Conservation (phyloP, 495 filamentous ascomycete species). For the Penicillium crystallinum region DNA sequence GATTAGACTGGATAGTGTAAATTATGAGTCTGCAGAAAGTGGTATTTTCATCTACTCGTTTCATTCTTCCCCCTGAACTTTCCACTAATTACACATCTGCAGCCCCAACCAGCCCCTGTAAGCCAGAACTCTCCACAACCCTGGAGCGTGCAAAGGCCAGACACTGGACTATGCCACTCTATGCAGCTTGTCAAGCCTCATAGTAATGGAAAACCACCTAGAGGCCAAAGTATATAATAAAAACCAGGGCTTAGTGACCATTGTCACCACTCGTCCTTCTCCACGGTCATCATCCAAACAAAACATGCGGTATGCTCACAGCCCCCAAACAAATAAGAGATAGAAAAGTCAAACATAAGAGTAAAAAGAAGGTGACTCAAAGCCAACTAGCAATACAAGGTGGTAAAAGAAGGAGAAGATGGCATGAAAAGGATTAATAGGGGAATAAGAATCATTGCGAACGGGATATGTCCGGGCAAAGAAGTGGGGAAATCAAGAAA, state of each 20-base stretch:
- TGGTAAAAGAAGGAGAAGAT: slow-evolving; percentile 27
- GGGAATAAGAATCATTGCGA: slow-evolving; percentile 18
- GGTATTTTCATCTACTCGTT: slow-evolving; percentile 20
- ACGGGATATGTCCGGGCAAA: slow-evolving; percentile 23
- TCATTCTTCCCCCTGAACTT: slow-evolving; percentile 13
- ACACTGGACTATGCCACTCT: slow-evolving; percentile 18
- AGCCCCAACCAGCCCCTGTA: slow-evolving; percentile 3
- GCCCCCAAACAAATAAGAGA: slow-evolving; percentile 2
- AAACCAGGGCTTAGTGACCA: neutral
- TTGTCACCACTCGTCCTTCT: neutral
- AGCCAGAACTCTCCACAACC: slow-evolving; percentile 13
- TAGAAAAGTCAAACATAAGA: slow-evolving; percentile 18
- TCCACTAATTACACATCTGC: slow-evolving; percentile 26
- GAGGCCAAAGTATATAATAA: neutral
- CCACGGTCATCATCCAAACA: slow-evolving; percentile 4
- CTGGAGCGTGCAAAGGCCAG: slow-evolving; percentile 6
- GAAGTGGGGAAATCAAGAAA: slow-evolving; percentile 15
- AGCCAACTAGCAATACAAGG: slow-evolving; percentile 45
- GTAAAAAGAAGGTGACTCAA: slow-evolving; percentile 27
- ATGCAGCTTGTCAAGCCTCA: slow-evolving; percentile 15
- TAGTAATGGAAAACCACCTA: slow-evolving; percentile 4
- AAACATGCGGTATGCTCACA: slow-evolving; percentile 7
- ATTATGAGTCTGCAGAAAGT: neutral
- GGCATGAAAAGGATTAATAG: slow-evolving; percentile 30
- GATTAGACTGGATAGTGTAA: too few species aligned